Conservation (phyloP, 768 basidiomycete species). For the Pholiota microspora region DNA sequence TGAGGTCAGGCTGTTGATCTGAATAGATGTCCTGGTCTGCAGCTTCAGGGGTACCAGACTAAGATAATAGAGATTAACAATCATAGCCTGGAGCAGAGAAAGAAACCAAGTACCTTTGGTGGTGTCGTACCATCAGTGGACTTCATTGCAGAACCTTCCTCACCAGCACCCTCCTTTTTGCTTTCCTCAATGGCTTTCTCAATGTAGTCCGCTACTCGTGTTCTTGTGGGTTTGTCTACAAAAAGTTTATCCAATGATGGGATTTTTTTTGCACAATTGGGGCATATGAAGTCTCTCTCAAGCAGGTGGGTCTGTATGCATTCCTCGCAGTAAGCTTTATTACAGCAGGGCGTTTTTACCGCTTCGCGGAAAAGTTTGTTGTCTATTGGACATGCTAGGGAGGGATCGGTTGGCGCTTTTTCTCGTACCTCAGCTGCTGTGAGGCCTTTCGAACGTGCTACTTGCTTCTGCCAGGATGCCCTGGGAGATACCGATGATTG, state of each 20-base stretch:
- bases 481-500: conserved; percentile 37
- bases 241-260: conserved; percentile 85
- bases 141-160: conserved; percentile 30
- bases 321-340: conserved; percentile 90
- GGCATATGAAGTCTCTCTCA: conserved; percentile 94
- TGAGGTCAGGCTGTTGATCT: conserved; percentile 64
- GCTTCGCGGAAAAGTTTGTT: conserved; percentile 92
- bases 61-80: neutral
- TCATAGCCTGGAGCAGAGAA: neutral
- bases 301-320: conserved; percentile 93
- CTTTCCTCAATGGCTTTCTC: conserved; percentile 78
- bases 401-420: conserved; percentile 70
- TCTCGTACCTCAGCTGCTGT: conserved; percentile 91
- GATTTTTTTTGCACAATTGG: conserved; percentile 85
- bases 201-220: conserved; percentile 79
- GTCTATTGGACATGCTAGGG: conserved; percentile 88
- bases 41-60: conserved; percentile 20
- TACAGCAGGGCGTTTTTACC: conserved; percentile 94
- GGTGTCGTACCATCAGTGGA: conserved; percentile 30
- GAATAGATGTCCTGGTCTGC: conserved; percentile 66
- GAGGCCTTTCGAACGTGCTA: conserved; percentile 72
- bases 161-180: conserved; percentile 53
- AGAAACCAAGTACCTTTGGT: conserved; percentile 26
- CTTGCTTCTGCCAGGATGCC: conserved; percentile 93
- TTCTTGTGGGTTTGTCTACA: conserved; percentile 76